Conservation (phyloP, 176 grass and related monocot genomes). For the Aechmea fasciata region DNA sequence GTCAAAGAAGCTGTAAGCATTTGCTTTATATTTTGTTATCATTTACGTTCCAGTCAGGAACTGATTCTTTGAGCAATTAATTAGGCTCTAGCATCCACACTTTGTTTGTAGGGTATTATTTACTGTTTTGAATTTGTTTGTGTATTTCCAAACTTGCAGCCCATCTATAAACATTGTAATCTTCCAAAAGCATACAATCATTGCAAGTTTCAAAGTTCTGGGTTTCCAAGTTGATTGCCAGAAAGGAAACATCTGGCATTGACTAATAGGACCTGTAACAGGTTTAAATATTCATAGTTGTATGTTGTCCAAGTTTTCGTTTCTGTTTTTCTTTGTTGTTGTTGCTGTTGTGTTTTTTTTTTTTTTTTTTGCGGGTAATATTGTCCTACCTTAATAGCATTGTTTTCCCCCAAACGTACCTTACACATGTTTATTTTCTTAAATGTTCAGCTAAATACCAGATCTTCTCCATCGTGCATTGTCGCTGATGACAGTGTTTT, state of each 20-base stretch:
- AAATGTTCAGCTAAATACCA: conserved; percentile 43
- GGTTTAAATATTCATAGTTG: too few relatives aligned
- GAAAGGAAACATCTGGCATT: too few relatives aligned
- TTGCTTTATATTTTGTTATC: conserved; percentile 16
- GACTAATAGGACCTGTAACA: too few relatives aligned
- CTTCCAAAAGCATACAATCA: too few relatives aligned
- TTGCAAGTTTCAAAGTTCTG: too few relatives aligned
- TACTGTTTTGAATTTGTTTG: too few relatives aligned
- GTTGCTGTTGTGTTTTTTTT: too few relatives aligned
- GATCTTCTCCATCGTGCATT: conserved; percentile 54
- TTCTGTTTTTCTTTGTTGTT: too few relatives aligned
- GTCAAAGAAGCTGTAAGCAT: conserved; percentile 60
- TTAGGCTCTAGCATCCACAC: neutral
- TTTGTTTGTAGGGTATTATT: neutral
- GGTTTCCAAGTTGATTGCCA: too few relatives aligned
- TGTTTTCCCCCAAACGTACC: neutral
- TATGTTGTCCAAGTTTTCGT: too few relatives aligned
- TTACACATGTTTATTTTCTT: conserved; percentile 23
- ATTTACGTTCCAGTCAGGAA: neutral
- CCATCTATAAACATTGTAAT: too few relatives aligned
- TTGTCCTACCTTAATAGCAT: neutral
- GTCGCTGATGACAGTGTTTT: conserved; percentile 88
- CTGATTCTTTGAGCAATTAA: neutral
- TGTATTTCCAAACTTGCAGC: neutral
- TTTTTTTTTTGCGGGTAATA: too few relatives aligned